Base-by-base conservation (phyloP, 2,329 filamentous ascomycete genomes). In the Claviceps lovelessii region DNA sequence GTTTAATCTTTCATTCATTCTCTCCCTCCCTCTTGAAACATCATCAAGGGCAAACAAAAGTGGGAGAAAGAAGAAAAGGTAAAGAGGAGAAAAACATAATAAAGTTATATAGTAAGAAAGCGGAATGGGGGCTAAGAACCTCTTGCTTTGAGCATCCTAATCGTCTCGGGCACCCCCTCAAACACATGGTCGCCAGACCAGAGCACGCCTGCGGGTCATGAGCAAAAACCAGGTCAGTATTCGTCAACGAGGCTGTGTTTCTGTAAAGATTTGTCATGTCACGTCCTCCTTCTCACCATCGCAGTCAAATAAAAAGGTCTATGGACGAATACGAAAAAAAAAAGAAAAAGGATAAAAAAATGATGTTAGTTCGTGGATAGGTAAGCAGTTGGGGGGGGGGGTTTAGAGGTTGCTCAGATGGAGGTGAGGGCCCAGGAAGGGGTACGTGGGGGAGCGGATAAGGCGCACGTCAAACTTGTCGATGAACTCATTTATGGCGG, bases 181-280 rank as follows among this genome's bases (percentile, higher is more conserved):
- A 93, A 96, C 11, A 95, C 75, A 67, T 91, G 85, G 66, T 96
- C 89, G 51, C 93, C 93, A 17, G 90, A 95, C 93, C 93, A 98
- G 57, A 98, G 76, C 42, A 98, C 93, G 66, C 91, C 90, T 95
- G 51, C 23, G 33, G 23, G 23, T 23, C 23, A 23, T 23, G 23
- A 3, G 23, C 23, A 3, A 23, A 23, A 23, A 23, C 23, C 23
- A 23, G 23, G 23, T 23, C 23, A 23, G 23, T 23, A 23, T 23
- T 23, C 23, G 23, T 23, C 23, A 23, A 23, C 23, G 23, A 23
- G 23, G 23, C 23, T 23, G 23, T 23, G 23, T 23, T 23, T 23
- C 23, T 23, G 23, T 23, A 23, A 23, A 23, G 23, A 3, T 23
- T 23, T 23, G 23, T 23, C 23, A 23, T 23, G 23, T 23, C 23